These are phyloP conservation scores for Pelargonium nanum DNA, from an alignment of 345 rosid genomes.

Conservation along the genomic window DNA sequence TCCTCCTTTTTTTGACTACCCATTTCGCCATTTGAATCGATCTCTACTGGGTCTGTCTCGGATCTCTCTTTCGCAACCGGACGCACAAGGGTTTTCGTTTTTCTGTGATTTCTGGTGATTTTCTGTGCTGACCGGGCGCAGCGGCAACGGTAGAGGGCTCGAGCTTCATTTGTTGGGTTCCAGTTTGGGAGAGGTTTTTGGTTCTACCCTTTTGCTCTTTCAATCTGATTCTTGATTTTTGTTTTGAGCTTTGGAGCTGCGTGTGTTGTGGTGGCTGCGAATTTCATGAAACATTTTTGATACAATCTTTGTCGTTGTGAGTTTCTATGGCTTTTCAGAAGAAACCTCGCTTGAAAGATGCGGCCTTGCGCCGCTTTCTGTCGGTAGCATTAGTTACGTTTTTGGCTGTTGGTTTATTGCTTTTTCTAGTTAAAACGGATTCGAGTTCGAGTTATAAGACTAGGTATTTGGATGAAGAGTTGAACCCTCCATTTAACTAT, in stretches of 20 bases:
- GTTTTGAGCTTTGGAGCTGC: conserved; percentile 12
- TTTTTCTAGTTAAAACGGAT: conserved; percentile 40
- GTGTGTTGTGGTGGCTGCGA: background rate
- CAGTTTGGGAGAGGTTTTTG: conserved; percentile 19
- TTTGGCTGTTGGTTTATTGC: conserved; percentile 38
- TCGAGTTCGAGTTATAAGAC: conserved; percentile 16
- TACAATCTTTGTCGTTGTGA: conserved; percentile 10
- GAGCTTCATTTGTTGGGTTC: no score
- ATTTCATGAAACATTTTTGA: conserved; percentile 1
- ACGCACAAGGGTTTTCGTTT: no score
- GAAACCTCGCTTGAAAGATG: conserved; percentile 48
- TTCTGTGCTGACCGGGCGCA: background rate
- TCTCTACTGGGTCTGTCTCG: background rate
- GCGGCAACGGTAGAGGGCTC: background rate
- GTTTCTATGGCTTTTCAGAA: conserved; percentile 50
- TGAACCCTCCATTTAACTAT: conserved; percentile 14
- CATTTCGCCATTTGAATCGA: background rate
- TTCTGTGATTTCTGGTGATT: background rate
- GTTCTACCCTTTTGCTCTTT: conserved; percentile 14
- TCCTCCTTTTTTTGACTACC: background rate
- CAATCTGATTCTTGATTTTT: conserved; percentile 6
- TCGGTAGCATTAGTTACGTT: conserved; percentile 40
- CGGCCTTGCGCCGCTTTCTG: conserved; percentile 41
- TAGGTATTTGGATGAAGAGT: conserved; percentile 16
- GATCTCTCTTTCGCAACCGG: no score